Evolutionary conservation across 352 stramenopile genomes (phyloP).

Genomic region (Saprolegnia diclina): DNA sequence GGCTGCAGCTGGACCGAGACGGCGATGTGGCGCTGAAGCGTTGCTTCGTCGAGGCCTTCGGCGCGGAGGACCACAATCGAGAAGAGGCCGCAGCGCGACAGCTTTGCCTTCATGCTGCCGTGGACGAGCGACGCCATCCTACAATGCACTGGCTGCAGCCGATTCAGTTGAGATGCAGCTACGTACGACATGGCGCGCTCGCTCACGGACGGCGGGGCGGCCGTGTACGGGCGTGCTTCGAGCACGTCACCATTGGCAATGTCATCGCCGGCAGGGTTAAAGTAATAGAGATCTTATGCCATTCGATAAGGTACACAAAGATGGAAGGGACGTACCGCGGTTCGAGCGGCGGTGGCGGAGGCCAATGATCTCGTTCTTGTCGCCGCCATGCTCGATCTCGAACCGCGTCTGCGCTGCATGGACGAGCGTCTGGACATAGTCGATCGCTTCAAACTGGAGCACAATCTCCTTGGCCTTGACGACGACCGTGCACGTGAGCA

Average conservation of each 20-base stretch:
- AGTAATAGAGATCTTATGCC: conserved; percentile 26
- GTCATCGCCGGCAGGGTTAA: conserved; percentile 23
- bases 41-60: conserved; percentile 15
- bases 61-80: conserved; percentile 14
- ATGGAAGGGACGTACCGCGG: too few relatives aligned
- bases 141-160: neutral
- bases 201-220: conserved; percentile 18
- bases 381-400: conserved; percentile 10
- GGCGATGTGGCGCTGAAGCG: neutral
- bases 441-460: conserved; percentile 19
- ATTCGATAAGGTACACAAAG: neutral
- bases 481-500: conserved; percentile 17
- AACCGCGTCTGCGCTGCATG: conserved; percentile 14
- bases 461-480: conserved; percentile 6
- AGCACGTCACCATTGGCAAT: conserved; percentile 29
- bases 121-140: conserved; percentile 18
- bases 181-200: conserved; percentile 25
- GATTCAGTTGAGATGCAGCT: too few relatives aligned
- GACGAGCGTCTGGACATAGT: conserved; percentile 24
- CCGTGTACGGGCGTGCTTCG: conserved; percentile 30
- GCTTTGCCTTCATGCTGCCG: conserved; percentile 16
- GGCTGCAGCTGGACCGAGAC: conserved; percentile 26
- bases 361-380: conserved; percentile 13
- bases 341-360: conserved; percentile 16
- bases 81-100: conserved; percentile 28